Evolutionary conservation across 192 early-diverging fungal species (phyloP), one percentile per base, ranked within the genome.

Genomic region (Geranomyces variabilis): DNA sequence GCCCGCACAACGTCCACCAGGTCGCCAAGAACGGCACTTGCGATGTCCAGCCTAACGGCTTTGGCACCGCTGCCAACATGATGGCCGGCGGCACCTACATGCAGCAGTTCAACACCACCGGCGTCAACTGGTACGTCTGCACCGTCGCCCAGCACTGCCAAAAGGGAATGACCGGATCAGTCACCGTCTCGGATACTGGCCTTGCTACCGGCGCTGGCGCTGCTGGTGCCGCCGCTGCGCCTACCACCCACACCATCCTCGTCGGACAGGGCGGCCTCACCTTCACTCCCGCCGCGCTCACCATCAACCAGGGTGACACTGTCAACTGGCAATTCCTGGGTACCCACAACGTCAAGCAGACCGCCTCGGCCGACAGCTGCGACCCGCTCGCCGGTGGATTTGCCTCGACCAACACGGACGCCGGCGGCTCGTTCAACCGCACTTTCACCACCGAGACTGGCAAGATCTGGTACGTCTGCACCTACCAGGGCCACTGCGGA

Each of bases 331-430:
- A 63, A 8, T 72, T 63, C 33, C 22, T 19, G 31, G 48, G 51
- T 17, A 63, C 70, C 28, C 70, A 72, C 70, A 72, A 72, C 48
- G 70, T 72, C 59, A 72, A 72, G 70, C 70, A 72, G 57, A 60
- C 59, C 70, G 46, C 61, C 60, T 24, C 19, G 1, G 29, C 26
- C 22, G 57, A 64, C 41, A 41, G n/a, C 33, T 72, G 70, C 9
- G 44, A 29, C 19, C 70, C 70, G 41, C 10, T 72, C 44, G 45
- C 60, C 59, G 61, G 62, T 22, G 70, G 70, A 5, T 72, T 72
- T 47, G 12, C 21, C 10, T 34, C 24, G 15, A 46, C 59, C 61
- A 72, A 72, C 70, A 1, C 31, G 12, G 22, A 29, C 45, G 47
- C 22, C 29, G 61, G 61, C 46, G 47, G 24, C 1, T 41, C 58